Conservation (phyloP, 1,284 basidiomycete species). For the Chalciporus sp. region DNA sequence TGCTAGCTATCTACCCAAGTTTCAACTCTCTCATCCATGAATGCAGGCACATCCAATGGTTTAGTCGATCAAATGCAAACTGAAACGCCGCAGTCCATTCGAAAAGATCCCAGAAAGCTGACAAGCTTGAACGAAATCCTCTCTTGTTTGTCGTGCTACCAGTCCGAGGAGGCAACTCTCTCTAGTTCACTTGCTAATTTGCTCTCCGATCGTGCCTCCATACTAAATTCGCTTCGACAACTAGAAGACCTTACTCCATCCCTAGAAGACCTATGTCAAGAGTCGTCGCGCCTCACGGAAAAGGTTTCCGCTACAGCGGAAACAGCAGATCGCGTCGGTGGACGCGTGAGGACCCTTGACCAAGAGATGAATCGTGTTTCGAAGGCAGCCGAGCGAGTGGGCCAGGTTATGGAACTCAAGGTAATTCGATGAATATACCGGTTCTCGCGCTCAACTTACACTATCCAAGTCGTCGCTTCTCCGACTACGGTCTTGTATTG, state of each 20-base stretch:
- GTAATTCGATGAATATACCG: constrained; percentile 39
- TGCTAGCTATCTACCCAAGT: no score
- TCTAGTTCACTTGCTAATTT: constrained; percentile 77
- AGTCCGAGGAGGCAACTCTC: constrained; percentile 78
- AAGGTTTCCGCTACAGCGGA: constrained; percentile 72
- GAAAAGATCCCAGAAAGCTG: constrained; percentile 51
- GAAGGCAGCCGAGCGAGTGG: constrained; percentile 83
- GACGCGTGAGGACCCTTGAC: constrained; percentile 84
- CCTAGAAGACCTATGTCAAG: constrained; percentile 62
- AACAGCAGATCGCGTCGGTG: constrained; percentile 89
- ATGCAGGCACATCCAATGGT: constrained; percentile 7
- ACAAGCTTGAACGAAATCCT: constrained; percentile 70
- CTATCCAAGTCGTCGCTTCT: constrained; percentile 71
- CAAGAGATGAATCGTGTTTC: constrained; percentile 89
- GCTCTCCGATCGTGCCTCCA: constrained; percentile 68
- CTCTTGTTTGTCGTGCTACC: constrained; percentile 70
- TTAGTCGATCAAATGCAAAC: constrained; percentile 11
- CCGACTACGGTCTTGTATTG: constrained; percentile 77
- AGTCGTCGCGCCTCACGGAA: constrained; percentile 59
- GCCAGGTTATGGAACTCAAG: constrained; percentile 89
- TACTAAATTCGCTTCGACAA: constrained; percentile 64
- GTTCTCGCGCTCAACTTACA: constrained; percentile 13
- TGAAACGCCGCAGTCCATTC: constrained; percentile 10
- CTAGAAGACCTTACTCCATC: constrained; percentile 66
- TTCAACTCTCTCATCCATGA: constrained; percentile 8